Conservation (phyloP, 2,329 filamentous ascomycete genomes). For the Aspergillus candidus region DNA sequence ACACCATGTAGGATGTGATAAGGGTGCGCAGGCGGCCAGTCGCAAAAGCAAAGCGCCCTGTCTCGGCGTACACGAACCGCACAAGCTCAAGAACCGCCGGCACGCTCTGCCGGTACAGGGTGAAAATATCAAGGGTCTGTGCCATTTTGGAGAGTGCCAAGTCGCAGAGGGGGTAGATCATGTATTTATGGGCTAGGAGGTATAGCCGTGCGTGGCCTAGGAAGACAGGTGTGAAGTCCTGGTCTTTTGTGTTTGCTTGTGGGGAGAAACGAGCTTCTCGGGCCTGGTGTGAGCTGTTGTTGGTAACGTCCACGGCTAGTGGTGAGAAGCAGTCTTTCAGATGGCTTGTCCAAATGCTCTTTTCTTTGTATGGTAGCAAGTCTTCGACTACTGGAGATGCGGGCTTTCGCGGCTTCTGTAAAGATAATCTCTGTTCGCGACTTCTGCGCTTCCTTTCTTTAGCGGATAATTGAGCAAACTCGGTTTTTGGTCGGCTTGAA, state of each 20-base stretch:
- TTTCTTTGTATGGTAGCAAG: slow-evolving; percentile 5
- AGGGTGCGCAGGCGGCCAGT: slow-evolving; percentile 12
- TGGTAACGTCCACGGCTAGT: not conserved
- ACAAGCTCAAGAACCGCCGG: slow-evolving; percentile 28
- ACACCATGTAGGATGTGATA: slow-evolving; percentile 19
- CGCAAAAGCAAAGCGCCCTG: slow-evolving; percentile 10
- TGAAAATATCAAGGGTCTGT: slow-evolving; percentile 25
- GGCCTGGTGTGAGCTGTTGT: not conserved
- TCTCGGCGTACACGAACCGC: slow-evolving; percentile 33
- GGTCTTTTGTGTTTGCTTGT: slow-evolving; percentile 6
- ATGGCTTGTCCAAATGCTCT: slow-evolving; percentile 6
- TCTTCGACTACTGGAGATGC: not conserved
- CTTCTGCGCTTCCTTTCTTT: too few species aligned
- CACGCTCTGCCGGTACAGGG: slow-evolving; percentile 21
- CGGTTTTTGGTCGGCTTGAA: too few species aligned
- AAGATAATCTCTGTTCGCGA: too few species aligned
- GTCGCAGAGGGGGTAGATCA: slow-evolving; percentile 27
- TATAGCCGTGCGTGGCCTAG: slow-evolving; percentile 38
- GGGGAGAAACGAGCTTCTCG: slow-evolving; percentile 7
- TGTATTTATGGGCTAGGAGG: slow-evolving; percentile 37
- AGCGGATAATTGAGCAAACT: too few species aligned
- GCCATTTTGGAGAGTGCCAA: slow-evolving; percentile 31
- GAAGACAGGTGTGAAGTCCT: slow-evolving; percentile 32
- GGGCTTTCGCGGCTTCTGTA: not conserved
- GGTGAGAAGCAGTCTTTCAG: slow-evolving; percentile 3